These are phyloP conservation scores for Fonsecaea erecta DNA, from an alignment of 2,329 filamentous ascomycete genomes.

Conservation along the genomic window DNA sequence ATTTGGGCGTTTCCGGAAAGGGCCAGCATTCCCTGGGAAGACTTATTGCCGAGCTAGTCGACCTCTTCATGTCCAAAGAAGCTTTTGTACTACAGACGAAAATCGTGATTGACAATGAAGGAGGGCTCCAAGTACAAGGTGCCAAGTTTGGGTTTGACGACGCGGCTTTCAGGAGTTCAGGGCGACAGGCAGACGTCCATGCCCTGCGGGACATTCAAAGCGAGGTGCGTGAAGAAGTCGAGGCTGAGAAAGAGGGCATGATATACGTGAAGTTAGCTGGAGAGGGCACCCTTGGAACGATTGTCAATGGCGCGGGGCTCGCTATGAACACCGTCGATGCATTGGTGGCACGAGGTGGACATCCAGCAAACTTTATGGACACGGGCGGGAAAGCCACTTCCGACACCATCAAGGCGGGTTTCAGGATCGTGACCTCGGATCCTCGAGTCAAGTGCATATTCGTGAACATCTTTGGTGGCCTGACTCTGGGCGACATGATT, in stretches of 20 bases:
- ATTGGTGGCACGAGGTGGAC: slow-evolving; percentile 68
- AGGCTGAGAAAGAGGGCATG: slow-evolving; percentile 72
- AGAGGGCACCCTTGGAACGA: slow-evolving; percentile 71
- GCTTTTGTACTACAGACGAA: slow-evolving; percentile 64
- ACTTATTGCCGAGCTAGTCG: slow-evolving; percentile 60
- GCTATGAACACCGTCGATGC: slow-evolving; percentile 92
- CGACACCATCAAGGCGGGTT: slow-evolving; percentile 77
- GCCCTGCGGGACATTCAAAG: slow-evolving; percentile 57
- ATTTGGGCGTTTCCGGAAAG: slow-evolving; percentile 59
- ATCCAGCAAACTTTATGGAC: slow-evolving; percentile 82
- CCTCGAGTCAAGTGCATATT: slow-evolving; percentile 72
- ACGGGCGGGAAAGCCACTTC: slow-evolving; percentile 86
- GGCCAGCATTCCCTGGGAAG: slow-evolving; percentile 52
- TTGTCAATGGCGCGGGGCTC: slow-evolving; percentile 83
- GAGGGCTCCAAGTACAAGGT: slow-evolving; percentile 56
- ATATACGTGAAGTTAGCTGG: slow-evolving; percentile 71
- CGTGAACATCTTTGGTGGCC: slow-evolving; percentile 72
- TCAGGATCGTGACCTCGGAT: slow-evolving; percentile 74
- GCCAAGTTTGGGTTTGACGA: slow-evolving; percentile 71
- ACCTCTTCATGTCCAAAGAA: slow-evolving; percentile 67
- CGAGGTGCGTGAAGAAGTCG: slow-evolving; percentile 62
- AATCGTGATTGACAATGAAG: slow-evolving; percentile 49
- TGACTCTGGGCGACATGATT: slow-evolving; percentile 81
- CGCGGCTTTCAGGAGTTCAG: slow-evolving; percentile 66
- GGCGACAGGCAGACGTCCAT: slow-evolving; percentile 67